Conservation (phyloP, 2,329 filamentous ascomycete genomes). For the Cordyceps cicadae region DNA sequence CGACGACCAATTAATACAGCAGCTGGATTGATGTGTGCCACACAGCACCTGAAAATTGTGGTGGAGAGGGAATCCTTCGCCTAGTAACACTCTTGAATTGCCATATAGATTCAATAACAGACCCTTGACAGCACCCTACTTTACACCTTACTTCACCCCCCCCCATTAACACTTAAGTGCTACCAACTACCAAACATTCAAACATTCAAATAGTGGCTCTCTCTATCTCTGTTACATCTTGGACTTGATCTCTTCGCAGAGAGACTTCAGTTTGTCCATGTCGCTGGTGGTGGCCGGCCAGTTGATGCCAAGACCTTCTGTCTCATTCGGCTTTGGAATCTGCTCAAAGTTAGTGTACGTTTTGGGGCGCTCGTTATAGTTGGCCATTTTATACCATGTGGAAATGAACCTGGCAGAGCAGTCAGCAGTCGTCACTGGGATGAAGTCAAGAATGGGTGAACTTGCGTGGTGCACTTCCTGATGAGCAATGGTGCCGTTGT, state of each 20-base stretch:
- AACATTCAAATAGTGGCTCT: background rate
- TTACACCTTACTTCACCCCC: background rate
- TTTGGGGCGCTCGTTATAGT: background rate
- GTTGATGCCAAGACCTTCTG: constrained; percentile 67
- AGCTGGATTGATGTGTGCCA: too few relatives aligned
- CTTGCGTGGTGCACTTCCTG: constrained; percentile 86
- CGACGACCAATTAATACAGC: constrained; percentile 13
- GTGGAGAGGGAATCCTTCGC: background rate
- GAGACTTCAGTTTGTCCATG: constrained; percentile 73
- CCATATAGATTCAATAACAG: background rate
- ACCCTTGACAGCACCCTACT: background rate
- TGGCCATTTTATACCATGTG: constrained; percentile 61
- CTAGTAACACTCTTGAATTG: background rate
- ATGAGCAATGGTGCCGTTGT: constrained; percentile 87
- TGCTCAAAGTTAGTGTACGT: constrained; percentile 24
- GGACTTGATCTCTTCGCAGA: constrained; percentile 76
- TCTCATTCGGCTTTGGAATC: constrained; percentile 88
- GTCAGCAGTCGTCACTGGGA: too few relatives aligned
- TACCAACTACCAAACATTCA: background rate
- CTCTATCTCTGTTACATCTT: constrained; percentile 58
- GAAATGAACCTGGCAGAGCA: constrained; percentile 60
- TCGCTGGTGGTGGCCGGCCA: constrained; percentile 73
- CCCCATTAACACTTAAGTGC: background rate
- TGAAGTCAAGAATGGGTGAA: constrained; percentile 12
- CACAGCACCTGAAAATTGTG: background rate